These are phyloP conservation scores for Silene coronaria DNA, from an alignment of 179 eudicot genomes.

Conservation along the genomic window DNA sequence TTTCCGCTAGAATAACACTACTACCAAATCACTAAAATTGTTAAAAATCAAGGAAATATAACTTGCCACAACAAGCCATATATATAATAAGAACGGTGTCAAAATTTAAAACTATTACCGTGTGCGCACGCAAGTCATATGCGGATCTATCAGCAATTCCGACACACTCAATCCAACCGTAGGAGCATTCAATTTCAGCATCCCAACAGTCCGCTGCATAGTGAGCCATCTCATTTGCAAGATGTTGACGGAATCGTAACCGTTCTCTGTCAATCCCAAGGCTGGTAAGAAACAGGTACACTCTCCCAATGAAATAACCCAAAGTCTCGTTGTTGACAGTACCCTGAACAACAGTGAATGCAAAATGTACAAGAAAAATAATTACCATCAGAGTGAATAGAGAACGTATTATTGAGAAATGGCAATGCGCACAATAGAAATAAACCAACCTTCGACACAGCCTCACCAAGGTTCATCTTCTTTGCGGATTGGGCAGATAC, in stretches of 20 bases:
- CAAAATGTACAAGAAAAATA: background rate
- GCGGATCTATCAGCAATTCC: conserved; percentile 99
- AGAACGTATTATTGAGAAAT: background rate
- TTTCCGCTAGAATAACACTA: background rate
- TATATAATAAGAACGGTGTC: background rate
- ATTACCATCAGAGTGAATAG: background rate
- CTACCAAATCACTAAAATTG: background rate
- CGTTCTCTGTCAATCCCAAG: conserved; percentile 88
- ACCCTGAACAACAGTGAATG: conserved; percentile 40
- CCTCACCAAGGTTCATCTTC: conserved; percentile 56
- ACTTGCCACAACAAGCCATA: background rate
- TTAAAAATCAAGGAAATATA: background rate
- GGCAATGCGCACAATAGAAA: background rate
- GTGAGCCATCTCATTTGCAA: conserved; percentile 99
- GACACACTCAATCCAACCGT: conserved; percentile 99
- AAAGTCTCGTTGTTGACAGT: conserved; percentile 83
- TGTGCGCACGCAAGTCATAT: conserved; percentile 80
- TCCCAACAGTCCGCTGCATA: conserved; percentile 99
- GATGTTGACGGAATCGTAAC: conserved; percentile 86
- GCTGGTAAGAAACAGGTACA: conserved; percentile 66
- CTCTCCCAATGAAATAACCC: conserved; percentile 93
- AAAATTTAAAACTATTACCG: conserved; percentile 36
- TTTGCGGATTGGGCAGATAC: conserved; percentile 74
- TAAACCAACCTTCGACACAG: conserved; percentile 58
- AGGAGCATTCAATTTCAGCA: conserved; percentile 93